phyloP scores from a whole-genome alignment of 768 basidiomycete species.

The Tylopilus balloui region DNA sequence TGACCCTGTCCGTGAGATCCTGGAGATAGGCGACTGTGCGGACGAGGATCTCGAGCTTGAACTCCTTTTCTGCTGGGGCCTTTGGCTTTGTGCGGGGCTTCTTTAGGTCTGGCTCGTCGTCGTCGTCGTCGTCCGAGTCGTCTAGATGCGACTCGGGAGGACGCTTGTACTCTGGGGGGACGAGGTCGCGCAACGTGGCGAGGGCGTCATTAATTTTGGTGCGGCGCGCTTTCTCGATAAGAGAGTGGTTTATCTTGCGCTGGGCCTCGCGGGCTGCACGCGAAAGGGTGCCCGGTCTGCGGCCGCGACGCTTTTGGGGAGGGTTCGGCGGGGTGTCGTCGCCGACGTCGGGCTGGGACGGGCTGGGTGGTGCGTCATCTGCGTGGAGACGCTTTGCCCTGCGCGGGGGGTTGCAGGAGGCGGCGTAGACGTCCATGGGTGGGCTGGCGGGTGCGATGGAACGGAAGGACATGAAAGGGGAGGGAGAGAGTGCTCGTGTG shows the following conservation, averaged over 20 bases:
- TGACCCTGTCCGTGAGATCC: constrained; percentile 57
- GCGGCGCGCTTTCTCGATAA: constrained; percentile 89
- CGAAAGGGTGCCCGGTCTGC: constrained; percentile 67
- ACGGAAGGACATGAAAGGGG: constrained; percentile 16
- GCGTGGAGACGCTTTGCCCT: constrained; percentile 40
- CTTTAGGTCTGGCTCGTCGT: constrained; percentile 29
- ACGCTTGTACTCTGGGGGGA: constrained; percentile 55
- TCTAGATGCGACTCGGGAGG: constrained; percentile 25
- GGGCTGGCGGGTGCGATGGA: constrained; percentile 28
- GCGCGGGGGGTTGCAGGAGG: constrained; percentile 42
- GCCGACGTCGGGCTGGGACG: constrained; percentile 21
- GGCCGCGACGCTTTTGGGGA: constrained; percentile 58
- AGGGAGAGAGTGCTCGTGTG: constrained; percentile 21
- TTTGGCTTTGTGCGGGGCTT: constrained; percentile 29
- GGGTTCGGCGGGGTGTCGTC: constrained; percentile 19
- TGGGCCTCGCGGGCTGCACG: constrained; percentile 79
- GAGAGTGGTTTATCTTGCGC: constrained; percentile 89
- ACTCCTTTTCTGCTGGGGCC: constrained; percentile 69
- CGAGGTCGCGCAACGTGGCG: constrained; percentile 68
- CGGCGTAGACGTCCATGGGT: constrained; percentile 34
- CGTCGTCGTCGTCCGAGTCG: constrained; percentile 33
- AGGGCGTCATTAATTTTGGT: constrained; percentile 96
- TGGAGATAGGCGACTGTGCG: constrained; percentile 77
- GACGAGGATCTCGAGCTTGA: constrained; percentile 88
- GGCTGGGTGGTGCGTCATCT: constrained; percentile 6